A percentile compares a stretch with the other conserved stretches of the same genome.
These are phyloP conservation scores for Closterium sp. DNA, from an alignment of 139 green algal genomes.

Conservation along the genomic window DNA sequence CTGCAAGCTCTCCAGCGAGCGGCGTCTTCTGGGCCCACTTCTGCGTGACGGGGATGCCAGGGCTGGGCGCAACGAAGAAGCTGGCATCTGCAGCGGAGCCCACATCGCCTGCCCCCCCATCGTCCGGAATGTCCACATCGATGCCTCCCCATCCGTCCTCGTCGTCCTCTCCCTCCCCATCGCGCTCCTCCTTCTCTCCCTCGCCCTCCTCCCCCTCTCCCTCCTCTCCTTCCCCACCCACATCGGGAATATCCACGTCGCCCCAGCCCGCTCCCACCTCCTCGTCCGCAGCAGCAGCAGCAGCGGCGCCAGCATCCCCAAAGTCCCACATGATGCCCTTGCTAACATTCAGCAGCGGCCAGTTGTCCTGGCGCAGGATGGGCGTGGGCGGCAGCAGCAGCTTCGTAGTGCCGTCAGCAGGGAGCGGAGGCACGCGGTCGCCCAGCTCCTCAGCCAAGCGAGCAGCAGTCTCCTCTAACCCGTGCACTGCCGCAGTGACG, in stretches of 20 bases:
- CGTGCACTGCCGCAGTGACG: conserved; percentile 70
- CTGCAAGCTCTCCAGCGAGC: conserved; percentile 77
- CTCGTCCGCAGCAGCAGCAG: conserved; percentile 45
- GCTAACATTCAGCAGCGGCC: conserved; percentile 92
- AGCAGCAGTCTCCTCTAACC: conserved; percentile 58
- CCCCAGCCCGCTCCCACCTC: conserved; percentile 47
- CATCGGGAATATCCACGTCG: conserved; percentile 35
- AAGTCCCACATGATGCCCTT: conserved; percentile 97
- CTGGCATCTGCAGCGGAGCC: background rate
- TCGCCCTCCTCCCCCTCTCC: conserved; percentile 49
- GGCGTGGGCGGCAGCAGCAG: conserved; percentile 71
- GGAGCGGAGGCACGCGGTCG: conserved; percentile 48
- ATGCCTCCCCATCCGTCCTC: conserved; percentile 96
- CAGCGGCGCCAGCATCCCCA: conserved; percentile 61
- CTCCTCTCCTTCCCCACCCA: conserved; percentile 10
- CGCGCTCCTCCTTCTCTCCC: conserved; percentile 19
- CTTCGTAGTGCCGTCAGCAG: conserved; percentile 45
- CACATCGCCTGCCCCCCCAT: conserved; percentile 52
- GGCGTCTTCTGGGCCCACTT: conserved; percentile 81
- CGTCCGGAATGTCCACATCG: conserved; percentile 62
- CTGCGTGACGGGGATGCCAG: conserved; percentile 71
- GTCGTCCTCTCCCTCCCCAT: conserved; percentile 64
- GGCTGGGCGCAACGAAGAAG: conserved; percentile 76
- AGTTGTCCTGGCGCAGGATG: conserved; percentile 89
- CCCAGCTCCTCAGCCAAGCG: conserved; percentile 62